Evolutionary conservation across 176 grass and related monocot genomes (phyloP).

Genomic region (Leersia perrieri): DNA sequence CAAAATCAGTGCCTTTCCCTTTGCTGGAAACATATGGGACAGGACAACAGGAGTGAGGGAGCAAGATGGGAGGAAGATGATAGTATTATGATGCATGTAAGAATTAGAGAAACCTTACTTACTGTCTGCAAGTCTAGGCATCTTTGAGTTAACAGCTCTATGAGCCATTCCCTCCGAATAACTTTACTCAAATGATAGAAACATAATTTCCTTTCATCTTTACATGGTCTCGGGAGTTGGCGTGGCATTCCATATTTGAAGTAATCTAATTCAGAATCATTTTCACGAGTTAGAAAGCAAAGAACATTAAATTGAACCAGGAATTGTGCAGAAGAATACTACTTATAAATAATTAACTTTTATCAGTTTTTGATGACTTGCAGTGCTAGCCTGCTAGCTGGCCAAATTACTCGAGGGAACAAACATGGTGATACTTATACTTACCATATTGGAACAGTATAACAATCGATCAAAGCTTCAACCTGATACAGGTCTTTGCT

Average conservation of each 20-base stretch:
- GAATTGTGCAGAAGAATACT: constrained; percentile 24
- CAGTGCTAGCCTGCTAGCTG: neutral
- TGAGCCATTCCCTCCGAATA: constrained; percentile 38
- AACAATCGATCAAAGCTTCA: constrained; percentile 22
- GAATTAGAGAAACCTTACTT: constrained; percentile 36
- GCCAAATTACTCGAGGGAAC: neutral
- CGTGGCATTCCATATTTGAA: constrained; percentile 56
- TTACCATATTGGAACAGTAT: constrained; percentile 3
- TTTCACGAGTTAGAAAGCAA: constrained; percentile 1
- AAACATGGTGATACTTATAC: neutral
- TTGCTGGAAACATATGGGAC: too few relatives aligned
- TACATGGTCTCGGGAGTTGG: constrained; percentile 34
- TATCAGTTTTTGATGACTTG: constrained; percentile 52
- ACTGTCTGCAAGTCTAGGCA: constrained; percentile 30
- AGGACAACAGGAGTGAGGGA: neutral
- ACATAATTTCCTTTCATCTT: constrained; percentile 57
- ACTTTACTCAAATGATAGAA: constrained; percentile 60
- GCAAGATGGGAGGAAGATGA: neutral
- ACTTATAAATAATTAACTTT: constrained; percentile 41
- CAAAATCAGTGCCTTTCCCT: too few relatives aligned
- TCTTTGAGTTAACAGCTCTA: constrained; percentile 54
- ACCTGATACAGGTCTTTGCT: neutral
- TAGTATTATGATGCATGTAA: neutral
- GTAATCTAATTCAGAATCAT: constrained; percentile 39
- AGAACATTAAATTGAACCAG: neutral